Evolutionary conservation across 2,329 filamentous ascomycete species (phyloP), one percentile per base, ranked within the genome.

Genomic region (Bipolaris gigantea): DNA sequence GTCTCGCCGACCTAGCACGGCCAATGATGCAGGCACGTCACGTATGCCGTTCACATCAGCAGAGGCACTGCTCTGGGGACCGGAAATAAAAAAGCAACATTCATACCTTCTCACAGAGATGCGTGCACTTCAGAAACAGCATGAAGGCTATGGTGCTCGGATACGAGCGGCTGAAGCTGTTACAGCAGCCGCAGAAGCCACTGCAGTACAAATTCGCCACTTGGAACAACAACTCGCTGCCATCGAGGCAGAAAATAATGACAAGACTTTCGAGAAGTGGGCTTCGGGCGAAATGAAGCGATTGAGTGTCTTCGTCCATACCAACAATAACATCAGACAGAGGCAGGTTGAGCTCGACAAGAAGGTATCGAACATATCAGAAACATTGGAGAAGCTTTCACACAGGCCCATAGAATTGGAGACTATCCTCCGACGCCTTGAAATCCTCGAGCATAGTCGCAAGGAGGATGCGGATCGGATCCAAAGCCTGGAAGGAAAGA

Each of bases 51-150:
- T 64, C 27, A 54, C 56, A 32, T 57, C 63, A 2, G 63, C 57
- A 13, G 63, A 66, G 46, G 59, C 65, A 7, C 66, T 78, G 5
- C 62, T 79, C 8, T 78, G 76, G 75, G 73, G 71, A 1, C 70
- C 75, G 25, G 73, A 76, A 42, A 64, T 77, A 27, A 73, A 74
- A 53, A 66, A 70, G 23, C 69, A 77, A 40, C 69, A 78, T 52
- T 60, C 56, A 4, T 60, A 66, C 41, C 64, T 78, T 3, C 66
- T 74, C 6, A 51, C 60, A 0, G 71, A 74, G 18, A 66, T 77
- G 63, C 65, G 70, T 42, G 53, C 61, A 9, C 65, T 77, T n/a
- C 74, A 77, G 33, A 34, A 48, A 5, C 51, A 61, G 23, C 57
- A 67, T 23, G 52, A 57, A 30, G 54, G 45, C 5, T 65, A 62